phyloP scores from a whole-genome alignment of 805 yeast genomes.

The Pichia insulana region DNA sequence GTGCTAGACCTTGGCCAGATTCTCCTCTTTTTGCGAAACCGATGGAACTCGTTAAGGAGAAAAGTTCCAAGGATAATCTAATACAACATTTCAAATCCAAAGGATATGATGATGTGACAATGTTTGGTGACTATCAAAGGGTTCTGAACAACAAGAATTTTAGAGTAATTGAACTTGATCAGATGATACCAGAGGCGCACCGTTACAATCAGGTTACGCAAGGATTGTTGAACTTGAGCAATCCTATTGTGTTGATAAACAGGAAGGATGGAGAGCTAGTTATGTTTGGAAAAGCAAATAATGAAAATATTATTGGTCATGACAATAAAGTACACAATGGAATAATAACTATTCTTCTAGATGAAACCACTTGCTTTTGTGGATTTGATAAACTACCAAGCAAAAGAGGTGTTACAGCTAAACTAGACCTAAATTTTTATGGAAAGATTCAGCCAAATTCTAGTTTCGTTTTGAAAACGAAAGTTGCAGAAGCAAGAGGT shows the following conservation, averaged over 20 bases:
- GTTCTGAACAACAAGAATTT: conserved; percentile 20
- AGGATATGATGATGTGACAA: not conserved
- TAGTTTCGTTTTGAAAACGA: conserved; percentile 58
- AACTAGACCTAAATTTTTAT: conserved; percentile 53
- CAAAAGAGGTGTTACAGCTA: conserved; percentile 84
- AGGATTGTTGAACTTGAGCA: conserved; percentile 62
- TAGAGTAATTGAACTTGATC: conserved; percentile 28
- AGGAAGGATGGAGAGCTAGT: conserved; percentile 42
- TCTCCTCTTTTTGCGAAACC: conserved; percentile 12
- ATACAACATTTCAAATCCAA: not conserved
- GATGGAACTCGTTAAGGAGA: conserved; percentile 5
- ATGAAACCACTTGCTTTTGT: conserved; percentile 77
- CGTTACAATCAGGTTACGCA: conserved; percentile 56
- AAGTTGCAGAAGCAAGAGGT: conserved; percentile 59
- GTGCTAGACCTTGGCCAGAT: conserved; percentile 27
- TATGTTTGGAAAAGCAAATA: conserved; percentile 67
- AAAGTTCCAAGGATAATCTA: not conserved
- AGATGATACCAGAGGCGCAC: conserved; percentile 50
- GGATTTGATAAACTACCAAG: conserved; percentile 80
- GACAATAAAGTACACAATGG: conserved; percentile 80
- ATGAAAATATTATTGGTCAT: conserved; percentile 45
- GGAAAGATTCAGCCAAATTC: conserved; percentile 53
- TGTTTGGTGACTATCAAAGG: conserved; percentile 19
- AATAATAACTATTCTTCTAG: conserved; percentile 65
- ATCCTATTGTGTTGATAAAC: conserved; percentile 58